Percentiles rank a stretch among this genome's conserved stretches.
Conservation (phyloP, 163 green algal species). For the Coccomyxa subellipsoidea region DNA sequence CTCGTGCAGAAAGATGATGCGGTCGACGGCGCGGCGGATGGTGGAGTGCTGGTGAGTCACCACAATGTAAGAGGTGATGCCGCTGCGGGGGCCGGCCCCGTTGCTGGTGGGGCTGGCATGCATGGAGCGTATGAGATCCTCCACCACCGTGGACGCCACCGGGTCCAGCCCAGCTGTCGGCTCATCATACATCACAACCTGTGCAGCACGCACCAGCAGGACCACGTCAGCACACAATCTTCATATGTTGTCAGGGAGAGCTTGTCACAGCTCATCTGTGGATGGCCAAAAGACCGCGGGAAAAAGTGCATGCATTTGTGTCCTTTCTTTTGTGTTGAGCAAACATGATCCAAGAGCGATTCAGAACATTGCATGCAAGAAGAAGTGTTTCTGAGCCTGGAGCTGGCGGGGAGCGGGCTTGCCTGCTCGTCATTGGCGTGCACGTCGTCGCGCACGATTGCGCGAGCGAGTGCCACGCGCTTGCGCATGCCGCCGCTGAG, state of each 20-base stretch:
- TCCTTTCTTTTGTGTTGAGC: no score
- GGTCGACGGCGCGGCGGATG: slow-evolving; percentile 89
- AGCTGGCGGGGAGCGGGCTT: no score
- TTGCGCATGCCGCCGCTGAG: slow-evolving; percentile 99
- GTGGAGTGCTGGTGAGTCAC: slow-evolving; percentile 98
- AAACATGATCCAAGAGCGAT: no score
- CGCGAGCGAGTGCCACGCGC: slow-evolving; percentile 91
- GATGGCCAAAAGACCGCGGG: no score
- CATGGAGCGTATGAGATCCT: slow-evolving; percentile 95
- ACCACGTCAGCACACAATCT: neutral
- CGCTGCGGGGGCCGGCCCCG: slow-evolving; percentile 8
- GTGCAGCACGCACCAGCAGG: slow-evolving; percentile 23
- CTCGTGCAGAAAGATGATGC: slow-evolving; percentile 96
- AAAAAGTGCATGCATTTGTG: no score
- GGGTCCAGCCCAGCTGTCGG: slow-evolving; percentile 97
- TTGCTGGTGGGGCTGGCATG: slow-evolving; percentile 11
- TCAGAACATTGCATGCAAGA: no score
- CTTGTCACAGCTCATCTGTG: no score
- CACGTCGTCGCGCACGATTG: slow-evolving; percentile 82
- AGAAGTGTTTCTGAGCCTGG: no score
- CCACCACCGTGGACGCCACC: slow-evolving; percentile 95
- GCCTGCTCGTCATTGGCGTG: slow-evolving; percentile 53
- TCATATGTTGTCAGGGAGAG: neutral
- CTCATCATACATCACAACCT: slow-evolving; percentile 99
- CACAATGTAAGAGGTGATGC: slow-evolving; percentile 90